Evolutionary conservation across 2,329 filamentous ascomycete genomes (phyloP).

Genomic region (Penicillium sp.): DNA sequence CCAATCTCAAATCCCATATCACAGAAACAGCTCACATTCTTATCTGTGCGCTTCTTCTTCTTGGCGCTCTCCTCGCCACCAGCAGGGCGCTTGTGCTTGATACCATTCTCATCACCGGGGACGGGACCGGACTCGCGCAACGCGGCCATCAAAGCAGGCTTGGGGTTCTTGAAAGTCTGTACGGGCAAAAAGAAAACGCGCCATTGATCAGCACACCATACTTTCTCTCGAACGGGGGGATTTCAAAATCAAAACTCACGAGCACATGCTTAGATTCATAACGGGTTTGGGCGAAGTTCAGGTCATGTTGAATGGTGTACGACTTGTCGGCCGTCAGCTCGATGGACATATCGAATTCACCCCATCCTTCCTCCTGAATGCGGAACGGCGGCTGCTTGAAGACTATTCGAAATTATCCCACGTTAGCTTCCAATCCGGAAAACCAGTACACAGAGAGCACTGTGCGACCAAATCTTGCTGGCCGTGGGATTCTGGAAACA

Average conservation of each 20-base stretch:
- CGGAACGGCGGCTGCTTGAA: constrained; percentile 83
- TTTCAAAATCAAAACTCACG: constrained; percentile 44
- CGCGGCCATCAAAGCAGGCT: constrained; percentile 73
- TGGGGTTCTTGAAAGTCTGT: constrained; percentile 86
- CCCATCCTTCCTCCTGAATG: constrained; percentile 94
- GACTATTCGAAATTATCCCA: constrained; percentile 49
- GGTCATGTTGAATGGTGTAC: constrained; percentile 76
- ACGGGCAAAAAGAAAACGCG: not conserved
- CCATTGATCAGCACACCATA: not conserved
- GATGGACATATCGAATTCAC: constrained; percentile 95
- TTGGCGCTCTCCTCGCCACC: constrained; percentile 62
- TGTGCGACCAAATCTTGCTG: not conserved
- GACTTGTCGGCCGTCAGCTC: constrained; percentile 86
- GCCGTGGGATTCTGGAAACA: not conserved
- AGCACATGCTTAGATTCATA: constrained; percentile 84
- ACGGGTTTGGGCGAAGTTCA: constrained; percentile 79
- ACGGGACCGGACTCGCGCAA: constrained; percentile 83
- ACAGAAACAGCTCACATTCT: constrained; percentile 48
- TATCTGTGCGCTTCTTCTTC: constrained; percentile 71
- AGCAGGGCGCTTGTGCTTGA: constrained; percentile 61
- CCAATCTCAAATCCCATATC: not conserved
- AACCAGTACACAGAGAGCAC: not conserved
- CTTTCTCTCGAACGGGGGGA: not conserved
- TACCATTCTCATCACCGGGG: constrained; percentile 67
- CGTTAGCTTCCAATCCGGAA: not conserved